phyloP scores from a whole-genome alignment of 176 grass and related monocot species.

The Bothriochloa decipiens region DNA sequence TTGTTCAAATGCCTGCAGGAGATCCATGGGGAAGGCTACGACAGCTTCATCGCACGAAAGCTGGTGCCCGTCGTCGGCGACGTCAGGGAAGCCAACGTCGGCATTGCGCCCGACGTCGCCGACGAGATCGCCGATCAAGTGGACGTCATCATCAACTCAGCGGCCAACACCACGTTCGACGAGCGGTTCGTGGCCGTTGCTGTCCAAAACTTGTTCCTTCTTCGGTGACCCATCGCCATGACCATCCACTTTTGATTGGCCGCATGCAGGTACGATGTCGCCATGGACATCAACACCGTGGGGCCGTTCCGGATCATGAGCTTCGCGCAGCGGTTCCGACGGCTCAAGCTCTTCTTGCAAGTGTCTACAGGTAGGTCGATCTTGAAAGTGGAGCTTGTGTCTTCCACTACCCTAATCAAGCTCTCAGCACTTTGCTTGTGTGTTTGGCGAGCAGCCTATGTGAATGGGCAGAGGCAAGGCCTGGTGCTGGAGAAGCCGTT shows the following conservation, averaged over 20 bases:
- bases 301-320: constrained; percentile 93
- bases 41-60: constrained; percentile 59
- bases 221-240: neutral
- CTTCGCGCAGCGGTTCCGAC: constrained; percentile 71
- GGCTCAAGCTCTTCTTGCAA: constrained; percentile 85
- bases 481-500: constrained; percentile 77
- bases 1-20: constrained; percentile 72
- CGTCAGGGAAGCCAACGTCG: constrained; percentile 72
- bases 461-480: constrained; percentile 91
- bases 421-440: neutral
- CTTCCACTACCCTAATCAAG: neutral
- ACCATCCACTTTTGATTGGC: neutral
- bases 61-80: constrained; percentile 85
- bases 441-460: constrained; percentile 63
- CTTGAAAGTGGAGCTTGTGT: neutral
- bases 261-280: constrained; percentile 77
- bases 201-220: neutral
- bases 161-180: constrained; percentile 92
- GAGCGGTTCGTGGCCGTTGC: constrained; percentile 62
- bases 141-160: constrained; percentile 82
- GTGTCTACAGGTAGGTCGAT: constrained; percentile 82
- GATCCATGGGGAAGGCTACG: constrained; percentile 75
- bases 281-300: constrained; percentile 89
- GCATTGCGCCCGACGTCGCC: constrained; percentile 68
- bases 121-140: constrained; percentile 64